These are phyloP conservation scores for Paxillus rubicundulus DNA, from an alignment of 768 basidiomycete genomes.

Conservation along the genomic window DNA sequence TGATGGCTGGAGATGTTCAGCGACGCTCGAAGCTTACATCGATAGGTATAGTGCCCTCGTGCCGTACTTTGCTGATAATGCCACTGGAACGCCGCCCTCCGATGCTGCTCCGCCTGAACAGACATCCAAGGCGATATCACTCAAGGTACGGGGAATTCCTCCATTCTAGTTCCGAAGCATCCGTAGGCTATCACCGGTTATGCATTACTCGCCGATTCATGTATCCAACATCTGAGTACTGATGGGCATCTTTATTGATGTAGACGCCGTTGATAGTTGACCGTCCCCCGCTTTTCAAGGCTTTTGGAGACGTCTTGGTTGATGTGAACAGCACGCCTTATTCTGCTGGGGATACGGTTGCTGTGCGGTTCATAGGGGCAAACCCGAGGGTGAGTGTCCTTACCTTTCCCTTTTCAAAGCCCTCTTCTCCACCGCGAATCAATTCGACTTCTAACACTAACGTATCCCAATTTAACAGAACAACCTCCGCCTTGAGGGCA, in stretches of 20 bases:
- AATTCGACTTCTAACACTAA: not conserved
- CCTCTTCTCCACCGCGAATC: not conserved
- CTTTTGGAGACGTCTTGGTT: constrained; percentile 59
- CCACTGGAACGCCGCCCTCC: constrained; percentile 47
- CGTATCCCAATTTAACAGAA: constrained; percentile 44
- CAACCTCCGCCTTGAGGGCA: constrained; percentile 70
- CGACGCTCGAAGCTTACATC: constrained; percentile 78
- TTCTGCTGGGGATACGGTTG: constrained; percentile 54
- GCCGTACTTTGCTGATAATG: constrained; percentile 54
- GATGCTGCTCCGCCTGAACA: constrained; percentile 66
- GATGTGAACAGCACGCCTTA: constrained; percentile 56
- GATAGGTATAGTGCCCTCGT: constrained; percentile 70
- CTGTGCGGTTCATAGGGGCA: constrained; percentile 67
- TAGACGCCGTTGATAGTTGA: constrained; percentile 67
- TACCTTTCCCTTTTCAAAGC: not conserved
- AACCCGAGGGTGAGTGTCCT: constrained; percentile 61
- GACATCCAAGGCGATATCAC: constrained; percentile 61
- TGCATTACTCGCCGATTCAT: too few species aligned
- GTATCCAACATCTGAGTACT: not conserved
- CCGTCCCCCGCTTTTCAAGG: constrained; percentile 49
- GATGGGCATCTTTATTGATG: not conserved
- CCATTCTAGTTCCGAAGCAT: too few species aligned
- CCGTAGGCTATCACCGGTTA: too few species aligned
- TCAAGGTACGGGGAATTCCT: constrained; percentile 45
- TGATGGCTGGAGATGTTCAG: constrained; percentile 32